Base-by-base conservation (phyloP, 2,329 filamentous ascomycete genomes). In the Cordyceps pruinosa region DNA sequence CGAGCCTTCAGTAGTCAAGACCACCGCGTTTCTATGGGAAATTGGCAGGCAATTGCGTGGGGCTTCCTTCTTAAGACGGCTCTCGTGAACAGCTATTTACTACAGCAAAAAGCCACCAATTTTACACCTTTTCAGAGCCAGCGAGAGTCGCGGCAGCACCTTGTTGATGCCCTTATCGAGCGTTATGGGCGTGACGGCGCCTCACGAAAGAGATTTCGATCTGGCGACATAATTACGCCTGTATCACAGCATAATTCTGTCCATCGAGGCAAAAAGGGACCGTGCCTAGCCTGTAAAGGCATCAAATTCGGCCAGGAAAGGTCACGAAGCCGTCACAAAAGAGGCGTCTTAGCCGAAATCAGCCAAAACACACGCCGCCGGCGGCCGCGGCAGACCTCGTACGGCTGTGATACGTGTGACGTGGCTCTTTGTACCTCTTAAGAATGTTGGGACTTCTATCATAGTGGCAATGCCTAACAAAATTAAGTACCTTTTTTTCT, bases 211-310 rank as follows among this genome's bases (percentile, higher is more conserved):
- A n/a, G n/a, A n/a, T n/a, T n/a, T n/a, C n/a, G n/a, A n/a, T n/a
- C n/a, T n/a, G n/a, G n/a, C n/a, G n/a, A 60, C 41, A 34, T 25
- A 47, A 51, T 52, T 50, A 60, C 54, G 35, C 55, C 54, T 39
- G 15, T 45, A 30, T 2, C 32, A 55, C 52, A 58, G 41, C 53
- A 61, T 58, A 59, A 57, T 17, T 30, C 26, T 26, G 23, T 62
- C 52, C n/a, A 9, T 25, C 56, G 57, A 48, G 59, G 55, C 0
- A 58, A 59, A 53, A 23, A 13, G 21, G n/a, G 9, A 9, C 19
- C 45, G 26, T 48, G 26, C 45, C 45, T 48, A 21, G 41, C 41
- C 10, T 48, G 45, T 34, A 30, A 34, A 32, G 26, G 45, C 23
- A 15, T 48, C 17, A 48, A 34, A 26, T 13, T 26, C n/a, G 45